Conservation (phyloP, 306 rosid genomes). For the Casuarina cunninghamiana region DNA sequence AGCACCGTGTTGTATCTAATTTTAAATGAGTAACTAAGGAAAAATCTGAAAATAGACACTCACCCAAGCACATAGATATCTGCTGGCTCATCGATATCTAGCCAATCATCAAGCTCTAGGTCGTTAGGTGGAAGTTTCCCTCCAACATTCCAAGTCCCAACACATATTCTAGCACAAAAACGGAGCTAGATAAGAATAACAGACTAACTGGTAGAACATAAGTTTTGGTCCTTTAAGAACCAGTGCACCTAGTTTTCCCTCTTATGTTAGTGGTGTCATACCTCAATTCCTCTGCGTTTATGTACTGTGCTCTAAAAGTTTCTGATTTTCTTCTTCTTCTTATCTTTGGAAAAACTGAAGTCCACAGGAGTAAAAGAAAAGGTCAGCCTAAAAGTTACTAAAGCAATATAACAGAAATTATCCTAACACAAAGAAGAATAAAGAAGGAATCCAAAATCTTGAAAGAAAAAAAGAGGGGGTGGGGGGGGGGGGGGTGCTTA, state of each 20-base stretch:
- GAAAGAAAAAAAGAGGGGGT: neutral
- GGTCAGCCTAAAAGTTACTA: neutral
- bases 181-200: slow-evolving; percentile 21
- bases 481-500: neutral
- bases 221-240: slow-evolving; percentile 6
- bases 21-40: slow-evolving; percentile 6
- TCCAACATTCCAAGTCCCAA: slow-evolving; percentile 92
- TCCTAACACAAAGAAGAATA: slow-evolving; percentile 5
- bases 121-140: slow-evolving; percentile 83
- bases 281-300: slow-evolving; percentile 78
- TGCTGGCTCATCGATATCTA: slow-evolving; percentile 67
- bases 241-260: slow-evolving; percentile 14
- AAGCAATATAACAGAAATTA: slow-evolving; percentile 12
- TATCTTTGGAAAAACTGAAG: slow-evolving; percentile 64
- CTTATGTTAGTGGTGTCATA: slow-evolving; percentile 25
- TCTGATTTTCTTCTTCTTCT: slow-evolving; percentile 89
- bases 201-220: slow-evolving; percentile 28
- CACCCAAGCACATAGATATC: slow-evolving; percentile 93
- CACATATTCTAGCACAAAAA: slow-evolving; percentile 59
- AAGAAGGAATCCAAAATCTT: neutral
- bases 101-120: slow-evolving; percentile 83
- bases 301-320: slow-evolving; percentile 75
- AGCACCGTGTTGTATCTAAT: slow-evolving; percentile 15
- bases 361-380: slow-evolving; percentile 5
- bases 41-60: slow-evolving; percentile 16